Evolutionary conservation across 257 asterid genomes (phyloP).

Genomic region (Thymus mandschuricus): DNA sequence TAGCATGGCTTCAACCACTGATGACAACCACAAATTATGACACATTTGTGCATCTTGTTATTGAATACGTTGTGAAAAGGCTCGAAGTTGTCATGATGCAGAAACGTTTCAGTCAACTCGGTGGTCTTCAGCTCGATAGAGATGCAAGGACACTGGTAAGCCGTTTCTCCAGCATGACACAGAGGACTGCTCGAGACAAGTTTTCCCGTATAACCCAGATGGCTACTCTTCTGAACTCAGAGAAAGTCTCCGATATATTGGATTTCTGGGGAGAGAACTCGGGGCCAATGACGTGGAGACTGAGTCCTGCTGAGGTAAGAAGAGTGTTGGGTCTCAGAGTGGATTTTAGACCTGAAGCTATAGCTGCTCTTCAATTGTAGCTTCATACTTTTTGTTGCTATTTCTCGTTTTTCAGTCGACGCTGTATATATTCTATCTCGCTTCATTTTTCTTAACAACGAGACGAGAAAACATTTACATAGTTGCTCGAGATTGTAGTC

Average conservation of each 20-base stretch:
- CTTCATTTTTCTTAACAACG: not conserved
- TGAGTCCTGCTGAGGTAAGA: conserved; percentile 96
- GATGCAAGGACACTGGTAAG: conserved; percentile 89
- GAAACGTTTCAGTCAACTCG: conserved; percentile 93
- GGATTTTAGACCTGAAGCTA: conserved; percentile 91
- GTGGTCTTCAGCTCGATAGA: conserved; percentile 97
- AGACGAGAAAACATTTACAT: not conserved
- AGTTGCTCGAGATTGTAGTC: not conserved
- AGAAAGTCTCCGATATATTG: conserved; percentile 90
- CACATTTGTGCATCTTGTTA: conserved; percentile 67
- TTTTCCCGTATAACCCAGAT: conserved; percentile 92
- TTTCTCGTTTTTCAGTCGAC: not conserved
- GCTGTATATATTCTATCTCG: conserved; percentile 8
- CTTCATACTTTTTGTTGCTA: not conserved
- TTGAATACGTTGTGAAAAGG: conserved; percentile 87
- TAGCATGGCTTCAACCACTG: conserved; percentile 85
- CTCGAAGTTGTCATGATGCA: conserved; percentile 98
- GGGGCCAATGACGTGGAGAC: conserved; percentile 98
- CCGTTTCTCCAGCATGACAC: conserved; percentile 88
- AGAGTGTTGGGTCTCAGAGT: conserved; percentile 86
- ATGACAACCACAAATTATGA: conserved; percentile 88
- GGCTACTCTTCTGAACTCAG: conserved; percentile 92
- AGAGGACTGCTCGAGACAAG: conserved; percentile 93
- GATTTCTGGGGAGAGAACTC: conserved; percentile 99
- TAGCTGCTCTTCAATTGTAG: conserved; percentile 85